Evolutionary conservation across 139 green algal species (phyloP).

Genomic region (Volvox reticuliferus): DNA sequence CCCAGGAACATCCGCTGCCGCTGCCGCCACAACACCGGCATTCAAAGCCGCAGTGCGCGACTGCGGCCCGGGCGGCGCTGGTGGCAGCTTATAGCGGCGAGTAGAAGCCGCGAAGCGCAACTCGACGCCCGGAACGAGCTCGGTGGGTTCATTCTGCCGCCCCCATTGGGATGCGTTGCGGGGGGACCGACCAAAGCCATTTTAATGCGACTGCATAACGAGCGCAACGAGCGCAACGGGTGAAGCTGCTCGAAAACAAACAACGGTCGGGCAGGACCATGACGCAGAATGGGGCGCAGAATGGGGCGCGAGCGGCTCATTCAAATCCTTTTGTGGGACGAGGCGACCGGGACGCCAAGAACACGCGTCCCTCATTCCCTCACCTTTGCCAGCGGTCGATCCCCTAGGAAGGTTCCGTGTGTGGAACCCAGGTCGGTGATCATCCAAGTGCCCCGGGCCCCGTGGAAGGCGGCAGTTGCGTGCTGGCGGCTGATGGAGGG

Average conservation of each 20-base stretch:
- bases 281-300: too few relatives aligned
- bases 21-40: background rate
- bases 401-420: conserved; percentile 58
- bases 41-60: background rate
- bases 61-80: background rate
- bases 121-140: conserved; percentile 37
- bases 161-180: too few relatives aligned
- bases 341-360: too few relatives aligned
- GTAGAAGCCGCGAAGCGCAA: conserved; percentile 61
- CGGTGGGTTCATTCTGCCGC: conserved; percentile 37
- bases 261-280: too few relatives aligned
- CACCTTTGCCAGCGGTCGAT: conserved; percentile 48
- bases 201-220: too few relatives aligned
- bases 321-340: too few relatives aligned
- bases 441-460: conserved; percentile 35
- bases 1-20: background rate
- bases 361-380: background rate
- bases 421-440: conserved; percentile 58
- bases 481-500: conserved; percentile 61
- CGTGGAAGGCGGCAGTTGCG: conserved; percentile 32
- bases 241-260: too few relatives aligned
- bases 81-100: conserved; percentile 46
- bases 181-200: too few relatives aligned
- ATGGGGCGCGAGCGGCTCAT: too few relatives aligned
- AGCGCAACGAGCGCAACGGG: too few relatives aligned